Base-by-base conservation (phyloP, 306 rosid species). In the Quercus gilva region DNA sequence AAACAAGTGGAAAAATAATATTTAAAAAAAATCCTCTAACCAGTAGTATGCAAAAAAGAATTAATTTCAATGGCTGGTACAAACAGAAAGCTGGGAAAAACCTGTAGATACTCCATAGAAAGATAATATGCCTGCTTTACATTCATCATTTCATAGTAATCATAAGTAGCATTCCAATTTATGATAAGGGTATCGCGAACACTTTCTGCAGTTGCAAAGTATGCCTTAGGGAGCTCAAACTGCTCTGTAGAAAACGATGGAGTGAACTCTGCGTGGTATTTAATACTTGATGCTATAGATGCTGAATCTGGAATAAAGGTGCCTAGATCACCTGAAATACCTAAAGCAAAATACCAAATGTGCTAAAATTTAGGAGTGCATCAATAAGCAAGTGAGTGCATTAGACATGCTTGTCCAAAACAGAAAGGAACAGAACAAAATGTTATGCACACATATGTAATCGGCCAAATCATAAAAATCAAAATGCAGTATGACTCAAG, bases 61-160 rank as follows among this genome's bases (percentile, higher is more conserved):
- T 49, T 49, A 11, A 49, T 49, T 49, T 53, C 21, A 37, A 35
- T 56, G 53, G 41, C 9, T 9, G 53, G 79, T 79, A 55, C 45
- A 65, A 77, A 67, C 59, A 72, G 79, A 56, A 71, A 56, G 15
- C 58, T 69, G 80, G 17, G 65, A 83, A 81, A 51, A 81, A 95
- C 99, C 99, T 95, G 99, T 55, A 95, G 89, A 87, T 91, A 95
- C 25, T 95, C 99, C 99, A 95, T 95, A 11, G 99, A 93, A 84
- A 95, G 87, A 89, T 95, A 93, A 86, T 93, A 95, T 67, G 99
- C 98, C 86, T 95, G 98, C 89, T 95, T 95, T 69, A 81, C 92
- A 82, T 95, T 89, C 88, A 88, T 73, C 77, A 56, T 90, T 70
- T 93, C 97, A 71, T 89, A 79, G 78, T 82, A 87, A 55, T 88